These are phyloP conservation scores for Macadamia integrifolia DNA, from an alignment of 164 flowering plant genomes.

Conservation along the genomic window DNA sequence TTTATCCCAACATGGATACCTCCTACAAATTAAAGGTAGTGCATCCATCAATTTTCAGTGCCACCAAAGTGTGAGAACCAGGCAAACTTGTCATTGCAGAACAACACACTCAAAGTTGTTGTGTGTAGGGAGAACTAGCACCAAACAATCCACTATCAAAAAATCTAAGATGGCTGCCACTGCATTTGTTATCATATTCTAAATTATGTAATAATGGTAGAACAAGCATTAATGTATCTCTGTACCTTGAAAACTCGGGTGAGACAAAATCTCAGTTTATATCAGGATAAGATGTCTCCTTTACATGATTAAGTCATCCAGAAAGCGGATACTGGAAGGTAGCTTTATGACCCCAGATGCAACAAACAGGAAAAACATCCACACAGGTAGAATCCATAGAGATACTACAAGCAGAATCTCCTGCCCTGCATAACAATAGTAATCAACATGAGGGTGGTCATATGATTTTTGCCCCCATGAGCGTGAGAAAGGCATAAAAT, in stretches of 20 bases:
- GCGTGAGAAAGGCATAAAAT: background rate
- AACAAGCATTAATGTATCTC: too few species aligned
- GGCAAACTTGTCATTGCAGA: too few species aligned
- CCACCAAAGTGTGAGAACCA: too few species aligned
- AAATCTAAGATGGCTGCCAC: too few species aligned
- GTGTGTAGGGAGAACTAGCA: background rate
- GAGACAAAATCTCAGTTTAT: background rate
- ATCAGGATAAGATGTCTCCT: background rate
- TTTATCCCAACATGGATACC: too few species aligned
- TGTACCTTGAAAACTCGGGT: too few species aligned
- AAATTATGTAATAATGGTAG: too few species aligned
- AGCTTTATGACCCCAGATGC: slow-evolving; percentile 61
- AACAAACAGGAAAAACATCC: slow-evolving; percentile 42
- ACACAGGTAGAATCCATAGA: slow-evolving; percentile 50
- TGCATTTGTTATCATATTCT: too few species aligned
- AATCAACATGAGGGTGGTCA: background rate
- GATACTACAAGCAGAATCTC: slow-evolving; percentile 34
- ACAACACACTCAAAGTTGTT: background rate
- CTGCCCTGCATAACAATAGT: slow-evolving; percentile 44
- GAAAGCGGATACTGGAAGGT: slow-evolving; percentile 48
- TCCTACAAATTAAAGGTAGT: too few species aligned
- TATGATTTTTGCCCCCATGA: background rate
- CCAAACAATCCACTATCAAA: background rate
- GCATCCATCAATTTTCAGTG: too few species aligned
- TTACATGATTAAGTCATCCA: slow-evolving; percentile 63